A percentile compares a stretch with the other conserved stretches of the same genome.
Conservation (phyloP, 768 basidiomycete genomes). For the Postia placenta region DNA sequence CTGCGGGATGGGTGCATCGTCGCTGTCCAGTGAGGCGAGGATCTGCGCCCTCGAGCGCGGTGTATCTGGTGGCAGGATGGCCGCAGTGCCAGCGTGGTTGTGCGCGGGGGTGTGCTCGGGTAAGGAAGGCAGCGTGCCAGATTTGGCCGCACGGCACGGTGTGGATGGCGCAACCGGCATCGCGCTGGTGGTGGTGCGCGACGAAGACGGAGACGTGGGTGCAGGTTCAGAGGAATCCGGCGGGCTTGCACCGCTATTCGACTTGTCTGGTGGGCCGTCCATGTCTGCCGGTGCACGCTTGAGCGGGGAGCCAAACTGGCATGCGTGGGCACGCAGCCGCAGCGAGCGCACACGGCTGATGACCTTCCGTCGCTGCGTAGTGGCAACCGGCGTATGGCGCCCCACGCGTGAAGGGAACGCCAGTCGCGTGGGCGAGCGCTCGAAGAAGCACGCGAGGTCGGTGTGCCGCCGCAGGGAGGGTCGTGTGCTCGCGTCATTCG, state of each 20-base stretch:
- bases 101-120: not conserved
- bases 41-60: constrained; percentile 33
- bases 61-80: constrained; percentile 5
- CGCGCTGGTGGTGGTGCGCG: not conserved
- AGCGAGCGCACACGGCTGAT: constrained; percentile 11
- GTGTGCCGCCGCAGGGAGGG: not conserved
- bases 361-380: constrained; percentile 7
- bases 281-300: not conserved
- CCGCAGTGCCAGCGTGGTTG: not conserved
- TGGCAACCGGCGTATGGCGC: not conserved
- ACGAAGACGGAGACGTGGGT: not conserved
- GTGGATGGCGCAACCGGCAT: not conserved
- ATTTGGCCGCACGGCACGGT: not conserved
- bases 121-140: not conserved
- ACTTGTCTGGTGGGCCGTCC: not conserved
- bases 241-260: not conserved
- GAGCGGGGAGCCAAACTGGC: constrained; percentile 2
- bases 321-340: constrained; percentile 9
- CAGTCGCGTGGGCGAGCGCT: constrained; percentile 10
- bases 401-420: constrained; percentile 1
- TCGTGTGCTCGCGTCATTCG: not conserved
- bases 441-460: constrained; percentile 10
- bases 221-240: not conserved
- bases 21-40: constrained; percentile 26
- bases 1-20: constrained; percentile 31